Percentiles rank a stretch among this genome's conserved stretches.
These are phyloP conservation scores for Thyridium curvatum DNA, from an alignment of 2,329 filamentous ascomycete species.

Conservation along the genomic window DNA sequence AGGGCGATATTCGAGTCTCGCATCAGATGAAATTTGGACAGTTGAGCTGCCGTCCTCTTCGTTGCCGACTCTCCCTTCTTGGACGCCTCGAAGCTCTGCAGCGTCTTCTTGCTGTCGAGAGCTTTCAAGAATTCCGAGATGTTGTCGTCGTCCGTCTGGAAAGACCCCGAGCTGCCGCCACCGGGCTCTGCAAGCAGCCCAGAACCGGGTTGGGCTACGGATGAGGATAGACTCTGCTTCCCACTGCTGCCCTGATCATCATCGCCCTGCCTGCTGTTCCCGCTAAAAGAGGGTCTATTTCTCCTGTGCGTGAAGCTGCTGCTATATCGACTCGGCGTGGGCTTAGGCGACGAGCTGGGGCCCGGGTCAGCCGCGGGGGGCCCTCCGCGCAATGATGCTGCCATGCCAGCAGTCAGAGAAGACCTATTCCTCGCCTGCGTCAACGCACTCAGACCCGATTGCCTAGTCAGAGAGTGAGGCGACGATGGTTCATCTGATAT, in stretches of 20 bases:
- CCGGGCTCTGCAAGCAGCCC: conserved; percentile 69
- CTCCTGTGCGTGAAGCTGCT: conserved; percentile 90
- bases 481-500: conserved; percentile 48
- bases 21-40: conserved; percentile 84
- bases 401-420: conserved; percentile 69
- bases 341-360: conserved; percentile 69
- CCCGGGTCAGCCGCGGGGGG: conserved; percentile 56
- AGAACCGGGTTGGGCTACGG: conserved; percentile 66
- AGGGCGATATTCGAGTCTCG: conserved; percentile 81
- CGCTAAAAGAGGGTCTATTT: conserved; percentile 69
- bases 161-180: conserved; percentile 58
- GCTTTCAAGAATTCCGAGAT: conserved; percentile 90
- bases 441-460: conserved; percentile 40
- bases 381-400: conserved; percentile 62
- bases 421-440: conserved; percentile 61
- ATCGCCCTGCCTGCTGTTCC: conserved; percentile 58
- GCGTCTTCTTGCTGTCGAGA: conserved; percentile 81
- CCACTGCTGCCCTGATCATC: conserved; percentile 76
- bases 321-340: conserved; percentile 77
- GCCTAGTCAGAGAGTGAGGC: conserved; percentile 44
- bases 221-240: conserved; percentile 69
- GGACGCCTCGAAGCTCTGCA: conserved; percentile 67
- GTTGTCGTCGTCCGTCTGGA: conserved; percentile 78
- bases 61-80: conserved; percentile 64
- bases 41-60: conserved; percentile 69